Evolutionary conservation across 805 yeast genomes (phyloP), one percentile per base, ranked within the genome.

Genomic region (Ogataea henricii): DNA sequence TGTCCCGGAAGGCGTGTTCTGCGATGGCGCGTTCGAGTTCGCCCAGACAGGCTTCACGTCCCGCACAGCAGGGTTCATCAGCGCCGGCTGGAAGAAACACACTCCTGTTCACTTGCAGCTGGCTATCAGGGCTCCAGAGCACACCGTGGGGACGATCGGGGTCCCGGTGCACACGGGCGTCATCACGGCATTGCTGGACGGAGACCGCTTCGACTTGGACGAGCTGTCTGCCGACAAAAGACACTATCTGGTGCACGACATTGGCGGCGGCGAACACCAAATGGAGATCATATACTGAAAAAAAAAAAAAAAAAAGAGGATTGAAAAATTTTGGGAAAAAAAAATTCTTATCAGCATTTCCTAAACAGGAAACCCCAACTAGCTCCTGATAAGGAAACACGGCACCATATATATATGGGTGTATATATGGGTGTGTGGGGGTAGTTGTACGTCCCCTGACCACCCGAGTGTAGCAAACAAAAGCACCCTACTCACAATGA

Each of bases 21-120:
- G 25, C 25, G 16, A 25, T 6, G 42, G 42, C 3, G 22, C 42
- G 4, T 39, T 39, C n/a, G 42, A 39, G 25, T 39, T 39, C 13
- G 42, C 42, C 1, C 42, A 39, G 14, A 17, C 42, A 3, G 42
- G 42, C 6, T 39, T 39, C 33, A 39, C 42, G 3, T 39, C 42
- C 16, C 26, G 26, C 8, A 39, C 42, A 2, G 42, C 42, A 8
- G 42, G 42, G 2, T 39, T 39, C 13, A 13, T 39, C 33, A 39
- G 42, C 21, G 42, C 42, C 6, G 42, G 42, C 5, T 39, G 42
- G 42, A 39, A 39, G 18, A 25, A 17, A 12, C 42, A 39, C 22
- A 27, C 34, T 17, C 12, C 32, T n/a, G 14, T 3, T 12, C 5
- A 18, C 10, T 12, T 39, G 33, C 42, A 39, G 13, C 20, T 39